A percentile compares a stretch with the other conserved stretches of the same genome.
Conservation (phyloP, 352 stramenopile species). For the Peronospora belbahrii region DNA sequence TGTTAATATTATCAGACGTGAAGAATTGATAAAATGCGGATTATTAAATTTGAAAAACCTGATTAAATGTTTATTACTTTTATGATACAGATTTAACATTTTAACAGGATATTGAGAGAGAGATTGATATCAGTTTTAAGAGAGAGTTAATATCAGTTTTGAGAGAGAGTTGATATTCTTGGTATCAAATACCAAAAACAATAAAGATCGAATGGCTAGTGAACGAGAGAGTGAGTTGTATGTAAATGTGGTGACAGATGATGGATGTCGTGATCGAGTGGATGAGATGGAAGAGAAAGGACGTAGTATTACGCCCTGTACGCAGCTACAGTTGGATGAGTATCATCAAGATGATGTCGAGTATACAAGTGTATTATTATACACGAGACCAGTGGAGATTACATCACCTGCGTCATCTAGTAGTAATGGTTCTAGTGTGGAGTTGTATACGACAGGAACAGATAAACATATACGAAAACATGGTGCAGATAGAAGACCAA, state of each 20-base stretch:
- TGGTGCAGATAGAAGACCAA: neutral
- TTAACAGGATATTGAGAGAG: too few species aligned
- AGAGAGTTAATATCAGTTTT: constrained; percentile 15
- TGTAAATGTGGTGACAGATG: constrained; percentile 26
- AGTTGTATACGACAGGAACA: constrained; percentile 11
- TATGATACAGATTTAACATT: neutral
- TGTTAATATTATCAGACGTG: too few species aligned
- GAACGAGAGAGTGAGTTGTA: constrained; percentile 29
- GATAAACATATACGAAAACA: constrained; percentile 1
- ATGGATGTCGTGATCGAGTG: constrained; percentile 16
- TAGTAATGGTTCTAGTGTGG: constrained; percentile 39
- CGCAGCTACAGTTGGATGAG: neutral
- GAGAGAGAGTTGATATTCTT: neutral
- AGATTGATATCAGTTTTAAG: constrained; percentile 16
- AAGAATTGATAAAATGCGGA: neutral
- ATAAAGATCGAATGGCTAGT: constrained; percentile 7
- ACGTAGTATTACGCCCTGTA: constrained; percentile 8
- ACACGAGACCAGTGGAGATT: constrained; percentile 21
- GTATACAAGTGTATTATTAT: constrained; percentile 26
- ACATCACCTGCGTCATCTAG: constrained; percentile 53
- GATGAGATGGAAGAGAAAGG: constrained; percentile 14
- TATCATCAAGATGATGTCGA: constrained; percentile 16
- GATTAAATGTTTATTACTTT: too few species aligned
- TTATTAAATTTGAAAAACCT: constrained; percentile 13
- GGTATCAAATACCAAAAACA: neutral